Base-by-base conservation (phyloP, 495 filamentous ascomycete species). In the Aspergillus carlsbadensis region DNA sequence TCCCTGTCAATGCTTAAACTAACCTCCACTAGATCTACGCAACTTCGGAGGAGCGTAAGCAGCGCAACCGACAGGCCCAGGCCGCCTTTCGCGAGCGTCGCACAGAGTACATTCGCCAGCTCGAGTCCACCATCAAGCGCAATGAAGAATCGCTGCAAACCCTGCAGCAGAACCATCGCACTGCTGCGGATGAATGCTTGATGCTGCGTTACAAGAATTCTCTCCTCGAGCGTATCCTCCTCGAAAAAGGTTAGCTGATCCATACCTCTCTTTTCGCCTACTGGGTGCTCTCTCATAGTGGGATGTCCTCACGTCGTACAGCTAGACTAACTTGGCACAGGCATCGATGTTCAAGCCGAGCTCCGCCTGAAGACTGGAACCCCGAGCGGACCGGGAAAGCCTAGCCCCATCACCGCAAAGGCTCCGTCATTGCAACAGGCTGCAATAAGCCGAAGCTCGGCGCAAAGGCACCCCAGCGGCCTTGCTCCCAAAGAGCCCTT, bases 191-290 rank as follows among this genome's bases (percentile, higher is more conserved):
- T 68, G 94, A 98, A 70, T 98, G 95, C 69, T 75, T 98, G 60
- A 98, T 98, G 95, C 78, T 98, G 59, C 87, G 95, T 33, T 98
- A 98, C 73, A 98, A 98, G 76, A 98, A 98, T 71, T 97, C 93
- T 22, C 78, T 98, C 41, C 82, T 98, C 10, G 94, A 98, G 72
- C 84, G 95, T 21, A 96, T 98, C 63, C 76, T 98, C 36, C 81
- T 98, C 6, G 94, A 98, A 73, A 98, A 97, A 81, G 95, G 91
- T 93, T 70, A 20, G 68, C 41, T 37, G 10, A 18, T 18, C 20
- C 41, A n/a, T 18, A 31, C 6, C 2, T 29, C 13, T 53, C 18
- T 34, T 5, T 24, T 18, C 26, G 5, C 14, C 10, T 35, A 31
- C 6, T 39, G 24, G 3, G 11, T 43, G 8, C 14, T 11, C 13